Base-by-base conservation (phyloP, 2,329 filamentous ascomycete species). In the Microthyrium microscopicum region DNA sequence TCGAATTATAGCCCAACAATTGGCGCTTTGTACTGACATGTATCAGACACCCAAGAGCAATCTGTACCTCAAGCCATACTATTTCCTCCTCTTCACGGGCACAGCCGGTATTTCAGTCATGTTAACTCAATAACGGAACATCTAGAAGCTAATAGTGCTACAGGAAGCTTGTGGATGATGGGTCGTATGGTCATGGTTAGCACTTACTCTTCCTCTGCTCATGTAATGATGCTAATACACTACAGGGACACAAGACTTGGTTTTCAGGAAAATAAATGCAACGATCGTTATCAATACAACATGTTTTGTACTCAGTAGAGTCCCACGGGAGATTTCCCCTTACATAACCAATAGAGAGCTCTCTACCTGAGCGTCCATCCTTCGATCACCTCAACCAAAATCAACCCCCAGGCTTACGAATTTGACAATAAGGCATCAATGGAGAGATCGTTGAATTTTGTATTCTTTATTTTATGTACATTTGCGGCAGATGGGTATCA, bases 211-310 rank as follows among this genome's bases (percentile, higher is more conserved):
- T 4, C 30, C 8, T 33, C 20, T 11, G 11, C 18, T 16, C 11
- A 31, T 32, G 20, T 25, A 15, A 5, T 9, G 15, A 11, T 15
- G n/a, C 9, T 9, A n/a, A 31, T 3, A 19, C n/a, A 11, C 12
- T 29, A 17, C 28, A 58, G 41, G 80, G 80, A 49, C 71, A 85
- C 67, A 85, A 83, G 70, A 81, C 74, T 41, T 84, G 74, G 73
- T 80, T 72, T 48, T n/a, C n/a, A n/a, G n/a, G n/a, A n/a, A n/a
- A n/a, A n/a, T n/a, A n/a, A n/a, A n/a, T n/a, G n/a, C n/a, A n/a
- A n/a, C n/a, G n/a, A n/a, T n/a, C n/a, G n/a, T n/a, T n/a, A n/a
- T n/a, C n/a, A n/a, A n/a, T n/a, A n/a, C n/a, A n/a, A n/a, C n/a
- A n/a, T n/a, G n/a, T n/a, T n/a, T n/a, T n/a, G n/a, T n/a, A n/a